These are phyloP conservation scores for Trichophyton benhamiae DNA, from an alignment of 2,329 filamentous ascomycete genomes.

Conservation along the genomic window DNA sequence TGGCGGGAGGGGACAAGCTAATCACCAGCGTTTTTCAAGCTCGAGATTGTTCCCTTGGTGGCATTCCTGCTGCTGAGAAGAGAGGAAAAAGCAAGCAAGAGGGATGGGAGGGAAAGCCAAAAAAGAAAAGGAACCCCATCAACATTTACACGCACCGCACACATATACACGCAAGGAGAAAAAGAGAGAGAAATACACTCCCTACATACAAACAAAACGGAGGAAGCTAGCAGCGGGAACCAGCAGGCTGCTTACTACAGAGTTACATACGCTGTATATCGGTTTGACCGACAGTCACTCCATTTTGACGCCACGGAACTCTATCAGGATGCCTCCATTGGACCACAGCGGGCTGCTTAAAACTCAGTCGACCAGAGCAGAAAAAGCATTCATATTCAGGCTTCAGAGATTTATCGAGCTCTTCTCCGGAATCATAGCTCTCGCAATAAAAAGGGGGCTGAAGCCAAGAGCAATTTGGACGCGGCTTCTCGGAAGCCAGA, in stretches of 20 bases:
- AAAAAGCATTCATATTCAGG: not conserved
- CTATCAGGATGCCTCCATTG: conserved; percentile 1
- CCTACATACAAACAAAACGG: not conserved
- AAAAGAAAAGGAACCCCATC: not conserved
- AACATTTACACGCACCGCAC: too few species aligned
- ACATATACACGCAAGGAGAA: too few species aligned
- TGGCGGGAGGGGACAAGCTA: conserved; percentile 1
- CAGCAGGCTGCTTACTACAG: not conserved
- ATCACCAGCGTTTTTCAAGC: not conserved
- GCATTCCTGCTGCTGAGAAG: not conserved
- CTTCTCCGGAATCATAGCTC: not conserved
- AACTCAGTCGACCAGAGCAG: not conserved
- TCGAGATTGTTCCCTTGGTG: not conserved
- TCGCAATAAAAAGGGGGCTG: not conserved
- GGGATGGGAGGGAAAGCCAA: not conserved
- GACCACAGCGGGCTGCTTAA: not conserved
- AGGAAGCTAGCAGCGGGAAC: not conserved
- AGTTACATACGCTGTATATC: not conserved
- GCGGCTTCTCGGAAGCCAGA: not conserved
- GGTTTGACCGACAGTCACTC: not conserved
- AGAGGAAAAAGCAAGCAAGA: not conserved
- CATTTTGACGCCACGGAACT: conserved; percentile 1
- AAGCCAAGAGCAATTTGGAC: not conserved
- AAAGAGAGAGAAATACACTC: too few species aligned
- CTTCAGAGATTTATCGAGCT: not conserved